Evolutionary conservation across 306 rosid species (phyloP).

Genomic region (Cucurbita pepo): DNA sequence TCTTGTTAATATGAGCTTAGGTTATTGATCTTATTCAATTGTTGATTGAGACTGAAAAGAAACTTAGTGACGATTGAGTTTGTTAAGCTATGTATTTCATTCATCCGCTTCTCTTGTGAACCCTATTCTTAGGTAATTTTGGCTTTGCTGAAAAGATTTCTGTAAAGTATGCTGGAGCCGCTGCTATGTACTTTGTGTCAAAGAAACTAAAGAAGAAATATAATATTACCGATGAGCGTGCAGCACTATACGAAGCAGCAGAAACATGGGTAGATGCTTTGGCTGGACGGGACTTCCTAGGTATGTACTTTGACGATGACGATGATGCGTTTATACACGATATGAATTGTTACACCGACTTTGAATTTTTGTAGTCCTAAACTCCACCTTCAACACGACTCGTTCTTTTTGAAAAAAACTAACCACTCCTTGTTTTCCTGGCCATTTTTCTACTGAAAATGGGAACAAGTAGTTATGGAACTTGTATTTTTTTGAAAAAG

Average conservation of each 20-base stretch:
- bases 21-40: not conserved
- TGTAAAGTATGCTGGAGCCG: conserved; percentile 91
- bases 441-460: not conserved
- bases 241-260: conserved; percentile 85
- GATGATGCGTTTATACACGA: no score
- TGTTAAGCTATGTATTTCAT: not conserved
- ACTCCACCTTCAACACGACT: not conserved
- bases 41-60: not conserved
- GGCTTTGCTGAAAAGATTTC: conserved; percentile 55
- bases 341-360: not conserved
- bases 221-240: conserved; percentile 89
- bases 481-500: not conserved
- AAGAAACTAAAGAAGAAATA: conserved; percentile 91
- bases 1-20: not conserved
- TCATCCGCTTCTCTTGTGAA: not conserved
- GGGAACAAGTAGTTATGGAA: not conserved
- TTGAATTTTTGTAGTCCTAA: not conserved
- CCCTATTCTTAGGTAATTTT: conserved; percentile 55
- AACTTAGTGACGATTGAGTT: not conserved
- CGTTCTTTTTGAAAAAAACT: not conserved
- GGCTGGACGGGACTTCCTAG: conserved; percentile 72
- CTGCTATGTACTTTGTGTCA: conserved; percentile 91
- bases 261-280: conserved; percentile 94
- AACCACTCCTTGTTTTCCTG: not conserved
- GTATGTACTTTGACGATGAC: conserved; percentile 23